Evolutionary conservation across 495 filamentous ascomycete species (phyloP).

Genomic region (Xylaria grammica): DNA sequence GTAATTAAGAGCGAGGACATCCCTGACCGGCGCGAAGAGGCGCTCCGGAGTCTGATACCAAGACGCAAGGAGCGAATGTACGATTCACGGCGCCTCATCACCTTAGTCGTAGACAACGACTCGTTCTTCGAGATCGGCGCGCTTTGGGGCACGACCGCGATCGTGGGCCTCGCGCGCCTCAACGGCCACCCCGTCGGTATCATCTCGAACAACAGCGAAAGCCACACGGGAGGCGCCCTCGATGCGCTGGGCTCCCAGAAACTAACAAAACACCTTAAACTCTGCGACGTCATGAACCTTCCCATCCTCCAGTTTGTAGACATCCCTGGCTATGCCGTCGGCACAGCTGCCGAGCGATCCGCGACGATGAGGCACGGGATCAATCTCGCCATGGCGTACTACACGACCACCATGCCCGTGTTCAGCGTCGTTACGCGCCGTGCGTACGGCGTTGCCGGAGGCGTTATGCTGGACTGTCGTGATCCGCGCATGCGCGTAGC

Average conservation of each 20-base stretch:
- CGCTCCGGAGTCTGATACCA: constrained; percentile 62
- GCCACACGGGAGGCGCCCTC: constrained; percentile 62
- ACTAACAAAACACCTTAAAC: constrained; percentile 60
- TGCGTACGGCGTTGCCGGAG: constrained; percentile 65
- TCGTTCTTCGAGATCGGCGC: constrained; percentile 69
- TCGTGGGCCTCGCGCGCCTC: constrained; percentile 62
- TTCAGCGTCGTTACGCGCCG: constrained; percentile 64
- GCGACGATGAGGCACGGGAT: constrained; percentile 69
- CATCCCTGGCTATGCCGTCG: constrained; percentile 66
- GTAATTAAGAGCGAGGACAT: constrained; percentile 53
- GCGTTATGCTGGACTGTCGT: constrained; percentile 64
- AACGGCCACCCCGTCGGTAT: constrained; percentile 62
- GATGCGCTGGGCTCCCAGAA: constrained; percentile 66
- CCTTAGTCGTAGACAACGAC: constrained; percentile 56
- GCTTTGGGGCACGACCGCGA: constrained; percentile 65
- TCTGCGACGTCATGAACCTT: constrained; percentile 69
- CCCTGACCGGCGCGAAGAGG: constrained; percentile 49
- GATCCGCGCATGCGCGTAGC: constrained; percentile 64
- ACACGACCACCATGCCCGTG: constrained; percentile 62
- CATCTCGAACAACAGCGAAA: constrained; percentile 62
- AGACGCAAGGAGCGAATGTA: constrained; percentile 65
- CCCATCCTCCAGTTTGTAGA: constrained; percentile 68
- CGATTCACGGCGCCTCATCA: constrained; percentile 60
- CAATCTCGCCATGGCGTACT: constrained; percentile 63
- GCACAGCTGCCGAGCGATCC: constrained; percentile 64